Base-by-base conservation (phyloP, 495 filamentous ascomycete species). In the Halenospora varia region DNA sequence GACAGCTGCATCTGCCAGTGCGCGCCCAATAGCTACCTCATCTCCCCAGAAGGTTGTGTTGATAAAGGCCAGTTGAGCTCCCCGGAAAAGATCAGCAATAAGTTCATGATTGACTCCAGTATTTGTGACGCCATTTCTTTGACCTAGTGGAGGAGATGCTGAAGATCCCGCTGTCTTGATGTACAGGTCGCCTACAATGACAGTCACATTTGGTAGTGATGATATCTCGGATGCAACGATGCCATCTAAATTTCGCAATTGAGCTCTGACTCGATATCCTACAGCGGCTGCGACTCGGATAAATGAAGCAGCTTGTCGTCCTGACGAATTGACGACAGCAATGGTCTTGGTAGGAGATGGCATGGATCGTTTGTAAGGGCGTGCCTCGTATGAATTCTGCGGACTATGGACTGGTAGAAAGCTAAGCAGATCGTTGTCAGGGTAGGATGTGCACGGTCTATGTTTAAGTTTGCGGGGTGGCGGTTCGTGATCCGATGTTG, bases 21-120 rank as follows among this genome's bases (percentile, higher is more conserved):
- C 86, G 60, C 87, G 82, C 35, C 94, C 94, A 60, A 96, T 93
- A 10, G 83, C 85, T 45, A 92, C 80, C 76, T 98, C 94, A 68
- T 97, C 92, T 26, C 94, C 95, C 76, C 92, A 93, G 58, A 93
- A 95, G n/a, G 91, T 93, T 25, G 94, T 98, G 74, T 98, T 98
- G 78, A 97, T 92, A 71, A 97, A 98, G 55, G 94, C 94, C 39
- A 92, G 77, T 56, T 92, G 84, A 19, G 89, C 89, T 61, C 89
- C 89, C 10, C 77, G 70, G 77, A 97, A 98, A 11, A 98, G 80
- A 22, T 83, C 71, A 24, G 80, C 78, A 68, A 98, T 87, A 51
- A 98, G 73, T 2, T 72, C 66, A 55, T 78, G 71, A 60, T 83
- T 83, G 41, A 83, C 74, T 41, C 73, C 70, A 68, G 45, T 76